A percentile compares a stretch with the other conserved stretches of the same genome.
Evolutionary conservation across 2,329 filamentous ascomycete species (phyloP).

Genomic region (Diaporthe helianthi): DNA sequence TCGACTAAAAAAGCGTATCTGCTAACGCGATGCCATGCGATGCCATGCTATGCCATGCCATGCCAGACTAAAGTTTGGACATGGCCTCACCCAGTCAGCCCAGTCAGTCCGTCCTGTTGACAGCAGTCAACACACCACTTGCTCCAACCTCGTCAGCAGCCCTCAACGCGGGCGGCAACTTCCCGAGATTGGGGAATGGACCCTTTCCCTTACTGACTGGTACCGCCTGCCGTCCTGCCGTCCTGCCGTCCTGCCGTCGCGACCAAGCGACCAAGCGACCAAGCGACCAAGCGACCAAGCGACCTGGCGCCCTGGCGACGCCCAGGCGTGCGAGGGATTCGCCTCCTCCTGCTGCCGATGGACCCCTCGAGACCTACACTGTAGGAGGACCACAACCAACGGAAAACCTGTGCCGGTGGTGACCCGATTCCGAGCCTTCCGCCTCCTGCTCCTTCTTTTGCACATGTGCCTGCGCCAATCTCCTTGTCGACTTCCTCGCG

Average conservation of each 20-base stretch:
- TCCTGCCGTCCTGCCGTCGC: not conserved
- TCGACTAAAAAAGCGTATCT: constrained; percentile 47
- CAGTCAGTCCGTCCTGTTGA: not conserved
- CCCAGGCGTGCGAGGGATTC: constrained; percentile 5
- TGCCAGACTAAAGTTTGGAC: constrained; percentile 10
- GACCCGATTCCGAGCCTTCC: constrained; percentile 30
- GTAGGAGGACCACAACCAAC: constrained; percentile 11
- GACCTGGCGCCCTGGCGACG: not conserved
- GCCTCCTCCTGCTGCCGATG: not conserved
- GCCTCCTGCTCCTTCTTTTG: constrained; percentile 4
- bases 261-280: too few species aligned
- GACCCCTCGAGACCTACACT: not conserved
- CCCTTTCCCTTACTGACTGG: not conserved
- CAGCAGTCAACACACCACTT: not conserved
- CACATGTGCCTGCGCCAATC: constrained; percentile 15
- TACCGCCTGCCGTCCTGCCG: constrained; percentile 6
- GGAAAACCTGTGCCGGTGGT: constrained; percentile 27
- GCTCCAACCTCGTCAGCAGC: constrained; percentile 5
- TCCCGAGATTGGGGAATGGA: constrained; percentile 6
- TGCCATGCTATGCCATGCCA: constrained; percentile 18
- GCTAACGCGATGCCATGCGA: constrained; percentile 36
- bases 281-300: too few species aligned
- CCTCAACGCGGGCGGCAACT: not conserved
- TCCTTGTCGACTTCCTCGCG: constrained; percentile 23
- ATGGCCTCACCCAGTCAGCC: not conserved